Percentiles rank a stretch among this genome's conserved stretches.
These are phyloP conservation scores for Fusarium agapanthi DNA, from an alignment of 2,329 filamentous ascomycete species.

Conservation along the genomic window DNA sequence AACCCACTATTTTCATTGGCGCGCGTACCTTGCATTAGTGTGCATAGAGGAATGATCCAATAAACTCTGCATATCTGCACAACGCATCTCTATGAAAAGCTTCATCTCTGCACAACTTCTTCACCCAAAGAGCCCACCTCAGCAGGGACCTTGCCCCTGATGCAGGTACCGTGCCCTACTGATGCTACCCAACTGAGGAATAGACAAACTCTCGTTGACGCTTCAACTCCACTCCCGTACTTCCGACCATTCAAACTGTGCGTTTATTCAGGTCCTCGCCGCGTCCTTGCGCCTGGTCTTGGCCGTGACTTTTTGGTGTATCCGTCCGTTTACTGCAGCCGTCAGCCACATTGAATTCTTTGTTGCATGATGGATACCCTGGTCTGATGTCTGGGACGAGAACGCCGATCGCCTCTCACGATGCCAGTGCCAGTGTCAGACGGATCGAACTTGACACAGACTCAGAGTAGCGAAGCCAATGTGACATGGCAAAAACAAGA, in stretches of 20 bases:
- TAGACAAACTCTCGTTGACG: constrained; percentile 28
- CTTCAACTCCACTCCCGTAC: constrained; percentile 28
- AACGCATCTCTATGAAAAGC: constrained; percentile 10
- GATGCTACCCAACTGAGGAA: constrained; percentile 26
- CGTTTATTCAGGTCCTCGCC: constrained; percentile 31
- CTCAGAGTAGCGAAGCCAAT: constrained; percentile 21
- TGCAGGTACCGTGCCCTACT: constrained; percentile 30
- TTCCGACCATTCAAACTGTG: constrained; percentile 21
- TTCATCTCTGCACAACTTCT: constrained; percentile 11
- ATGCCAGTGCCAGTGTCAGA: background rate
- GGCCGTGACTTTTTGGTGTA: constrained; percentile 13
- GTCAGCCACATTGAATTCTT: constrained; percentile 30
- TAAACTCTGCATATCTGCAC: constrained; percentile 5
- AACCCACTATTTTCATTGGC: constrained; percentile 22
- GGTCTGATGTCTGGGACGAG: constrained; percentile 34
- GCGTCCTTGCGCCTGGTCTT: constrained; percentile 42
- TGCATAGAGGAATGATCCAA: constrained; percentile 7
- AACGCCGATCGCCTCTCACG: constrained; percentile 18
- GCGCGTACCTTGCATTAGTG: constrained; percentile 43
- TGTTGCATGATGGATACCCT: constrained; percentile 40
- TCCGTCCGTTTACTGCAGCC: constrained; percentile 24
- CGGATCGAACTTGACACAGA: constrained; percentile 5
- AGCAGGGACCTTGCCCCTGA: constrained; percentile 23
- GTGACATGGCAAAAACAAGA: constrained; percentile 12
- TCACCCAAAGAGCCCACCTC: constrained; percentile 1